These are phyloP conservation scores for Rhizophagus sp. DNA, from an alignment of 192 early-diverging fungal genomes.

Conservation along the genomic window DNA sequence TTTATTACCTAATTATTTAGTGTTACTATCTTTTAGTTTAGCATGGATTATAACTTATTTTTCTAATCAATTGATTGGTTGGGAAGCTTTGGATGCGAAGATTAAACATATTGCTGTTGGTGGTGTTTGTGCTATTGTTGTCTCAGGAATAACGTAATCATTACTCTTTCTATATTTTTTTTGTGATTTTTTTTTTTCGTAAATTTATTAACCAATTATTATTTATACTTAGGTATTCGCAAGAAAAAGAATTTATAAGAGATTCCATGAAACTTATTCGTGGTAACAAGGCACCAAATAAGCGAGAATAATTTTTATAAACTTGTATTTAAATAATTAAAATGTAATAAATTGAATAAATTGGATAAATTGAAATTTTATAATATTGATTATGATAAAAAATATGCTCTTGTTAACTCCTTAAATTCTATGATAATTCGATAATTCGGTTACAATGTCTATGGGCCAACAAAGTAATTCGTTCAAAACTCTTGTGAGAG, in stretches of 20 bases:
- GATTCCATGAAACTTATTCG: conserved; percentile 13
- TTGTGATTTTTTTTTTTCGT: neutral
- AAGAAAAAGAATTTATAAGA: conserved; percentile 18
- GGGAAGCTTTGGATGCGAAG: conserved; percentile 51
- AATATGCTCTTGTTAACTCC: no score
- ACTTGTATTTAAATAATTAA: no score
- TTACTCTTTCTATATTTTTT: neutral
- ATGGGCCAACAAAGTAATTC: no score
- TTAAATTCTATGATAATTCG: no score
- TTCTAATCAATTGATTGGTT: conserved; percentile 59
- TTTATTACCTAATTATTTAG: conserved; percentile 45
- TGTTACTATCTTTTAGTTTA: conserved; percentile 48
- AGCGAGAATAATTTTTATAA: neutral
- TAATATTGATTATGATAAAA: no score
- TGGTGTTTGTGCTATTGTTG: conserved; percentile 39
- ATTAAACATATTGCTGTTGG: conserved; percentile 58
- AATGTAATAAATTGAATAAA: no score
- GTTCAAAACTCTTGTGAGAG: no score
- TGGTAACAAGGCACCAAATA: neutral
- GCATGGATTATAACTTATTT: conserved; percentile 53
- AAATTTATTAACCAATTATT: neutral
- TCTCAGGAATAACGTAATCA: conserved; percentile 44
- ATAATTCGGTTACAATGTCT: no score
- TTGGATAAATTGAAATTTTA: no score
- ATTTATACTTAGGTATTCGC: conserved; percentile 3